Evolutionary conservation across 345 rosid genomes (phyloP), one percentile per base, ranked within the genome.

Genomic region (Physaria fendleri): DNA sequence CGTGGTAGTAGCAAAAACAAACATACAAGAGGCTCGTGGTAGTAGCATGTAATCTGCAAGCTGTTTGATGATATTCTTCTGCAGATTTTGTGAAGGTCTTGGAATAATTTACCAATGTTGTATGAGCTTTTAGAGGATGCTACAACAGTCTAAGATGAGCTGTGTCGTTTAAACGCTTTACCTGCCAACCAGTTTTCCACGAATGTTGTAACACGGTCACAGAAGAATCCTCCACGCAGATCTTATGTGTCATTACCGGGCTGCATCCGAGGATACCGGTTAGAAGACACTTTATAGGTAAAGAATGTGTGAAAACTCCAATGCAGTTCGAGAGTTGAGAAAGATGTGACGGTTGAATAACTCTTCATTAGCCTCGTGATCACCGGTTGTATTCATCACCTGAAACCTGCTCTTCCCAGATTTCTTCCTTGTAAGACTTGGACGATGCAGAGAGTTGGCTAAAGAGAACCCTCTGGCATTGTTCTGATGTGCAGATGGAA

Each of bases 361-460:
- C 75, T 87, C 97, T 65, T 78, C 93, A 42, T 79, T 88, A 37
- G 59, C 78, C 45, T 85, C 88, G 4, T 81, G 95, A 35, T 77
- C 77, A 35, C 71, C 54, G 8, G 29, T 61, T 16, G 62, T 61
- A 39, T 54, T 85, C 72, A 89, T 84, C 50, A 68, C 75, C 60
- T 89, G 99, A 28, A 93, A 84, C 80, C 97, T 77, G 52, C 91
- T 93, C 77, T 93, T 93, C 37, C 93, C 97, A 15, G 94, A 93
- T 54, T 82, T 93, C 79, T 93, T 93, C 77, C 85, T 83, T 1
- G 78, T 53, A 7, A 87, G 50, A 12, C 79, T 81, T 20, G 64
- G 93, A 5, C 87, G 77, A 56, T 82, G 74, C 38, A 76, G 15
- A 17, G 79, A 74, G 24, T 27, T 62, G 2, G 63, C 73, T 45